phyloP scores from a whole-genome alignment of 2,329 filamentous ascomycete species.

The Lachnellula hyalina region DNA sequence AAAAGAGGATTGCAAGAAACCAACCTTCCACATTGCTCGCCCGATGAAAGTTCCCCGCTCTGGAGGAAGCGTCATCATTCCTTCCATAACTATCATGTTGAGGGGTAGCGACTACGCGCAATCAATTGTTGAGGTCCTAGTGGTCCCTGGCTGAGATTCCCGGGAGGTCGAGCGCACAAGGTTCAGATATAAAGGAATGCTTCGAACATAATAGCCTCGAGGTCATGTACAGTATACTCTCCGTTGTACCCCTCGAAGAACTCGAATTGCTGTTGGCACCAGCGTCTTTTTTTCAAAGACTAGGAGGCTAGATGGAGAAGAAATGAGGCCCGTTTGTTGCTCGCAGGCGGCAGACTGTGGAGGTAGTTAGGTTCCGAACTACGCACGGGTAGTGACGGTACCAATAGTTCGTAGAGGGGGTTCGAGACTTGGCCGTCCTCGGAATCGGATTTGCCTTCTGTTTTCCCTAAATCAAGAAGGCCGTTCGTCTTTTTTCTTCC shows the following conservation, averaged over 20 bases:
- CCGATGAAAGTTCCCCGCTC: slow-evolving; percentile 49
- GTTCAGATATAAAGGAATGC: background rate
- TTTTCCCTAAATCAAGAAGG: too few relatives aligned
- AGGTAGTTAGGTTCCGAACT: too few relatives aligned
- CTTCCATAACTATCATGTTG: slow-evolving; percentile 43
- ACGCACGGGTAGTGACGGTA: too few relatives aligned
- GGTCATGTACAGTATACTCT: background rate
- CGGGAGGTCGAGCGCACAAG: background rate
- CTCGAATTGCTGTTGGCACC: background rate
- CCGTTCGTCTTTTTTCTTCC: background rate
- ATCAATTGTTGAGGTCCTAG: background rate
- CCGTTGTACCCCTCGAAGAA: background rate
- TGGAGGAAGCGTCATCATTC: slow-evolving; percentile 44
- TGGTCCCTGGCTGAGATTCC: too few relatives aligned
- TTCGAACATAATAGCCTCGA: slow-evolving; percentile 3
- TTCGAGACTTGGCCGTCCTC: too few relatives aligned
- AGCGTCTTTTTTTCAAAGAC: background rate
- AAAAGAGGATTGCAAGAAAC: slow-evolving; percentile 11
- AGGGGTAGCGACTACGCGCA: slow-evolving; percentile 27
- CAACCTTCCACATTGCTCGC: slow-evolving; percentile 49
- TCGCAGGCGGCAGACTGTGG: background rate
- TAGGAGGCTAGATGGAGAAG: background rate
- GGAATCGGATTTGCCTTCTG: too few relatives aligned
- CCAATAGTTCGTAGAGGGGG: too few relatives aligned
- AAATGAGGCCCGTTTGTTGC: background rate